Base-by-base conservation (phyloP, 129 eudicot species). In the Gnaphalium uliginosum region DNA sequence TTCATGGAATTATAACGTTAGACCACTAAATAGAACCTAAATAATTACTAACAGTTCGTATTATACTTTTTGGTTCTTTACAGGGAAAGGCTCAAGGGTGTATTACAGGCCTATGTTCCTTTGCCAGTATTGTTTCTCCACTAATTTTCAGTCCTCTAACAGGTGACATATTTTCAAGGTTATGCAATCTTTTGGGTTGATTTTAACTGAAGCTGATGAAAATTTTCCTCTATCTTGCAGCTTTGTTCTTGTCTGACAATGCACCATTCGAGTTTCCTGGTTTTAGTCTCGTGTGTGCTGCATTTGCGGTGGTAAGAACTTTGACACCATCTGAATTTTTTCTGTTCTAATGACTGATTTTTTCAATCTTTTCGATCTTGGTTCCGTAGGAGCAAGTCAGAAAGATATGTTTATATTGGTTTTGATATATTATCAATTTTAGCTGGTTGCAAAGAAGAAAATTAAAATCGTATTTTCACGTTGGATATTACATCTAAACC, bases 201-300 rank as follows among this genome's bases (percentile, higher is more conserved):
- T 56, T 30, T 7, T 41, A 56, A 73, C n/a, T 4, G 25, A 69
- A 51, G 30, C 64, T 80, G 57, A 71, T 66, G n/a, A 57, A 26
- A 13, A 11, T 79, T 13, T 11, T 4, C 35, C 25, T 30, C 24
- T 68, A 2, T 18, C 22, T 24, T 76, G 41, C 91, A 92, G 98
- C 98, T 80, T 74, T 92, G 64, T 92, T 92, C 81, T 82, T 92
- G 23, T 92, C 96, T 7, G 91, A 89, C 22, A 69, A 83, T 30
- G 91, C 98, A 51, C 98, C 98, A 67, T 92, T 92, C 30, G 86
- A 70, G 71, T 92, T 92, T 84, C 98, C 98, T 56, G 98, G 98
- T 63, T 89, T 92, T 81, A 87, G 98, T 78, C 81, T 92, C 33
- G 84, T 85, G 87, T 87, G 89, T 63, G 85, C 93, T 72, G 85